Percentiles rank a stretch among this genome's conserved stretches.
These are phyloP conservation scores for Isabelozyma heimii DNA, from an alignment of 805 yeast genomes.

Conservation along the genomic window DNA sequence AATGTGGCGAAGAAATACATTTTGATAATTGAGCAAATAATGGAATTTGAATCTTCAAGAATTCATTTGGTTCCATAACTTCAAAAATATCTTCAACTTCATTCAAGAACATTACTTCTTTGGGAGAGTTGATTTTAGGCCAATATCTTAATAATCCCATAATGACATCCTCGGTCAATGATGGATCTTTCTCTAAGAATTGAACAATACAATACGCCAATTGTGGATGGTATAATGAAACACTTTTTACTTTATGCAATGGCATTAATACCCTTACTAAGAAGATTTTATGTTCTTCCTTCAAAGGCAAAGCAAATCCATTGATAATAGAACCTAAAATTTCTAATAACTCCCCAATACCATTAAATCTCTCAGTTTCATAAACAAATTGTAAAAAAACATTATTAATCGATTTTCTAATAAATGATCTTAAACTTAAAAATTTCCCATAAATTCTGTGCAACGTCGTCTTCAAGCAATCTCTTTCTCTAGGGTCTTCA, in stretches of 20 bases:
- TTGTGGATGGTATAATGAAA: conserved; percentile 93
- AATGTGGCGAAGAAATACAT: conserved; percentile 92
- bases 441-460: conserved; percentile 97
- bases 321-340: conserved; percentile 94
- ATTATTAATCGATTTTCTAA: conserved; percentile 86
- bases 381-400: conserved; percentile 90
- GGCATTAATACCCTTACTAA: conserved; percentile 85
- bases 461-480: conserved; percentile 88
- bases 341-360: conserved; percentile 91
- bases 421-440: conserved; percentile 81
- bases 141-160: conserved; percentile 91
- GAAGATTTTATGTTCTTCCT: conserved; percentile 94
- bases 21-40: conserved; percentile 89
- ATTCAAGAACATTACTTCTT: conserved; percentile 92
- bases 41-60: conserved; percentile 87
- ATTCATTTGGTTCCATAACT: conserved; percentile 91
- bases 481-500: conserved; percentile 96
- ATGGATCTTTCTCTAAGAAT: conserved; percentile 91
- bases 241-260: conserved; percentile 84
- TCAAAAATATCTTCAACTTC: conserved; percentile 97
- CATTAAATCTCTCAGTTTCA: conserved; percentile 94
- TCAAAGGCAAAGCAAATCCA: conserved; percentile 95
- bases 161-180: conserved; percentile 91
- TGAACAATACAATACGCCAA: conserved; percentile 96
- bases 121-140: conserved; percentile 95